phyloP scores from a whole-genome alignment of 2,329 filamentous ascomycete genomes.

The Cladobotryum protrusum region DNA sequence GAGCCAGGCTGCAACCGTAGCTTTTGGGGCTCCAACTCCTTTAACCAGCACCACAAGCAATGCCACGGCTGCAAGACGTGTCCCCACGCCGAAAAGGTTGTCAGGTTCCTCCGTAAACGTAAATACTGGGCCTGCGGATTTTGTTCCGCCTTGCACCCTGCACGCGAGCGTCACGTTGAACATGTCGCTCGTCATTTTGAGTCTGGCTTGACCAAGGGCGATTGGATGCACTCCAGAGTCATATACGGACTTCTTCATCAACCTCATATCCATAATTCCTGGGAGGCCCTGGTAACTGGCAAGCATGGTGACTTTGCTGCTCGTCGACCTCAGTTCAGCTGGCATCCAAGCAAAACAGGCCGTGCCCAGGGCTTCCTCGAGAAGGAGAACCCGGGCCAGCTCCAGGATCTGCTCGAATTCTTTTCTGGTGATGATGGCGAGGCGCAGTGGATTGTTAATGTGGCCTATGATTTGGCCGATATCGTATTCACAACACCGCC shows the following conservation, averaged over 20 bases:
- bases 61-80: conserved; percentile 60
- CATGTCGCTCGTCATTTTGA: conserved; percentile 65
- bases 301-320: conserved; percentile 50
- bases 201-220: conserved; percentile 52
- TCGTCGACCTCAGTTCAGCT: conserved; percentile 55
- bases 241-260: conserved; percentile 63
- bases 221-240: conserved; percentile 65
- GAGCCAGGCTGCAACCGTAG: conserved; percentile 58
- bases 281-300: conserved; percentile 49
- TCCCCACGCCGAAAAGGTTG: conserved; percentile 58
- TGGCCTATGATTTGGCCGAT: conserved; percentile 53
- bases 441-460: conserved; percentile 49
- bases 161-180: conserved; percentile 60
- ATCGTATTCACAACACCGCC: conserved; percentile 34
- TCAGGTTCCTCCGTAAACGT: conserved; percentile 56
- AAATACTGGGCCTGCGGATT: conserved; percentile 66
- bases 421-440: conserved; percentile 54
- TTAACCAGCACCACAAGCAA: conserved; percentile 62
- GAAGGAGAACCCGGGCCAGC: conserved; percentile 55
- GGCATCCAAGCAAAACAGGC: conserved; percentile 52
- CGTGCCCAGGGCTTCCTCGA: conserved; percentile 53
- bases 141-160: conserved; percentile 56
- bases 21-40: conserved; percentile 62
- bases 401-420: conserved; percentile 60
- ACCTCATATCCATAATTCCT: conserved; percentile 53